Base-by-base conservation (phyloP, 164 flowering plant genomes). In the Umbilicus rupestris region DNA sequence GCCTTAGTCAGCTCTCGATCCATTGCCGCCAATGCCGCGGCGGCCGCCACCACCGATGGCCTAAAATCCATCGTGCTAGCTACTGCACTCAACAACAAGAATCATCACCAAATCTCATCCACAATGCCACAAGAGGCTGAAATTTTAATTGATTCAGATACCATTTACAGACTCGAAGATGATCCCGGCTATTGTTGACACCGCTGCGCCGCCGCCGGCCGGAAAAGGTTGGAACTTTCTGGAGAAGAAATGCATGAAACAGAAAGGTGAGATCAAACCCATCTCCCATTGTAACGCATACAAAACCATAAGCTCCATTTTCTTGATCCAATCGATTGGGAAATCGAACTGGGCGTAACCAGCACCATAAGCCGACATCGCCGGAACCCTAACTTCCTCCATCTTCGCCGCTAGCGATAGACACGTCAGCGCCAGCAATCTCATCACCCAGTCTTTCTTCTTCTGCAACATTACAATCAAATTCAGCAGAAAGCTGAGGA, bases 1-100 rank as follows among this genome's bases (percentile, higher is more conserved):
- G 11, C 58, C 15, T 10, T 52, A 26, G 30, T 10, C 4, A 52
- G 58, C 3, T 52, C 24, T 3, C 15, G 30, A 22, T 52, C 58
- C 58, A 52, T 26, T 24, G 58, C 58, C 3, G 58, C 58, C 58
- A 52, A 24, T 52, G 58, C 3, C 29, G 58, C 58, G 8, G 58
- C 29, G 15, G 58, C 58, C 9, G 58, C 58, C 58, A 52, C 29
- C 58, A 52, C 58, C 3, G 58, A 52, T 26, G 58, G 58, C 58
- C 30, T 22, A 52, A 7, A 52, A 24, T 8, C 14, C 57, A 22
- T 50, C 22, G 57, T 22, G 8, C 28, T 50, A 50, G 0, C 8
- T 24, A 6, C 57, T 50, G 22, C 28, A 50, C 6, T 22, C 11
- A 50, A n/a, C 9, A 20, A 49, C 10, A 47, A 47, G 1, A 17